Evolutionary conservation across 345 rosid genomes (phyloP).

Genomic region (Rhodomyrtus tomentosa): DNA sequence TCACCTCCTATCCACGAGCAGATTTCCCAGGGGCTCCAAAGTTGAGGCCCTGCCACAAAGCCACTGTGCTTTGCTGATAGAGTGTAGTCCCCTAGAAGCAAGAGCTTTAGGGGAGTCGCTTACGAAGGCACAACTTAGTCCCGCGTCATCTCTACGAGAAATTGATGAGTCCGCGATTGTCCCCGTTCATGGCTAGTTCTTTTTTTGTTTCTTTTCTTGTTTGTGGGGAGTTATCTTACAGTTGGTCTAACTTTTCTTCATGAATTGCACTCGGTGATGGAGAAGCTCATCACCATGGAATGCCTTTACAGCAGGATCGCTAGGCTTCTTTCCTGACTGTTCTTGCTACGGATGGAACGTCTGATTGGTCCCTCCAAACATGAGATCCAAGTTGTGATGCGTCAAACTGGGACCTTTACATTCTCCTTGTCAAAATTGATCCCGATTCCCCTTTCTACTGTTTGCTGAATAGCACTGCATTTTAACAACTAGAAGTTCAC

Average conservation of each 20-base stretch:
- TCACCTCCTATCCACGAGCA: too few relatives aligned
- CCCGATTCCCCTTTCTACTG: neutral
- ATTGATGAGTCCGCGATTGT: neutral
- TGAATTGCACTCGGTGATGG: neutral
- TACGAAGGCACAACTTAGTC: neutral
- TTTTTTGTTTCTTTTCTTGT: neutral
- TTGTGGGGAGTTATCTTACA: neutral
- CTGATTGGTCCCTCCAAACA: neutral
- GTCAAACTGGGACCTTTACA: neutral
- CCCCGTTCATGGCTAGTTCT: neutral
- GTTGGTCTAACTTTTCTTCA: neutral
- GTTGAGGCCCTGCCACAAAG: neutral
- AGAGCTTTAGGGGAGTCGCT: neutral
- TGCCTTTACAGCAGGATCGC: neutral
- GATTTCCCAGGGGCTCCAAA: too few relatives aligned
- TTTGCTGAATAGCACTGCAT: neutral
- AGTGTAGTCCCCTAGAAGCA: neutral
- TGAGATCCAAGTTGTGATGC: neutral
- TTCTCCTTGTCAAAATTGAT: neutral
- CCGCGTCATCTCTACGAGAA: neutral
- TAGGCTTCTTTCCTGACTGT: neutral
- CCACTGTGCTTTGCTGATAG: neutral
- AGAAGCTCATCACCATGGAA: neutral
- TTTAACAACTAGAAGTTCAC: neutral
- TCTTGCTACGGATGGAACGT: neutral